Percentiles rank a stretch among this genome's conserved stretches.
Conservation (phyloP, 1,284 basidiomycete species). For the Trichosporon sp. region DNA sequence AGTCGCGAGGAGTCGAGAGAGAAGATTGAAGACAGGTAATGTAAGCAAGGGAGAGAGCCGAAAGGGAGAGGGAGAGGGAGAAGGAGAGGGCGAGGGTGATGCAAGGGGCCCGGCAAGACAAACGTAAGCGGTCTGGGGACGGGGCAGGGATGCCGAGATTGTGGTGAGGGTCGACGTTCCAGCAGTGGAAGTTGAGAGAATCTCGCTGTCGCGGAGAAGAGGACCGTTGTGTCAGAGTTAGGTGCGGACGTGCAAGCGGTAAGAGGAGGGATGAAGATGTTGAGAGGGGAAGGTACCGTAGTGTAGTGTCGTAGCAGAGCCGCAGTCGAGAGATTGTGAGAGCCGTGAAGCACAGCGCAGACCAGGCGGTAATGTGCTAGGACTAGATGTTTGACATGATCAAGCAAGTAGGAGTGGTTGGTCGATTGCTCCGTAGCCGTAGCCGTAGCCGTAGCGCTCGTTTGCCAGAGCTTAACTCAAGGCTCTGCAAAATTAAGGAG, state of each 20-base stretch:
- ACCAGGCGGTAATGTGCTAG: not conserved
- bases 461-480: no score
- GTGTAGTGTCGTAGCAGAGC: no score
- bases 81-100: not conserved
- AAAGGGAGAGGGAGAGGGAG: not conserved
- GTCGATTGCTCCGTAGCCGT: no score
- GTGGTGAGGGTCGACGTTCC: not conserved
- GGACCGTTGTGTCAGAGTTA: not conserved
- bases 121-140: not conserved
- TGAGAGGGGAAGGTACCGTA: not conserved
- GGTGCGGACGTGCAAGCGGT: not conserved
- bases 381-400: no score
- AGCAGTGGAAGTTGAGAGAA: not conserved
- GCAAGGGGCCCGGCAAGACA: not conserved
- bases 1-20: not conserved
- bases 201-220: not conserved
- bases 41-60: not conserved
- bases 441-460: no score
- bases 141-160: not conserved
- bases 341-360: no score
- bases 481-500: no score
- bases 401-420: no score
- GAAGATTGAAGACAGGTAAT: not conserved
- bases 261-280: not conserved
- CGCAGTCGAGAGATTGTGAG: no score